Evolutionary conservation across 306 rosid genomes (phyloP).

Genomic region (Cucumis cinereus): DNA sequence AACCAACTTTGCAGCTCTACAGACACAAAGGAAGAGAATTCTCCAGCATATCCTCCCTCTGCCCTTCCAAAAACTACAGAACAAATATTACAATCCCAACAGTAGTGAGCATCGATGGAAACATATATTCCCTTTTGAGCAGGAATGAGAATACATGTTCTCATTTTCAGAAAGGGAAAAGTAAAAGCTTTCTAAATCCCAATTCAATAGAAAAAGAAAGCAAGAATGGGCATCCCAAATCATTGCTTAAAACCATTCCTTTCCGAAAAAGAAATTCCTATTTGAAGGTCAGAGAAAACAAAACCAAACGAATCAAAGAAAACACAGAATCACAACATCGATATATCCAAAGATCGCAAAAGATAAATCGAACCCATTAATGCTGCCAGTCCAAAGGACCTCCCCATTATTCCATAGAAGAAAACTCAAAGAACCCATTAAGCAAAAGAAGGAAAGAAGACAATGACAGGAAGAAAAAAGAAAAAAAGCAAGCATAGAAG

Average conservation of each 20-base stretch:
- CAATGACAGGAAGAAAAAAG: not conserved
- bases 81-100: not conserved
- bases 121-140: not conserved
- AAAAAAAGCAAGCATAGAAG: not conserved
- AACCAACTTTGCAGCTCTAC: not conserved
- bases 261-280: not conserved
- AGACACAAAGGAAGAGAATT: not conserved
- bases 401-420: not conserved
- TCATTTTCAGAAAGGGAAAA: not conserved
- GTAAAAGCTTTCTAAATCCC: not conserved
- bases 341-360: not conserved
- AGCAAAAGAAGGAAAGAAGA: not conserved
- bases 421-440: not conserved
- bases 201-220: not conserved
- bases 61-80: not conserved
- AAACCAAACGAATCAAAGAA: not conserved
- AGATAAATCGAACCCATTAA: not conserved
- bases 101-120: not conserved
- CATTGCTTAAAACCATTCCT: not conserved
- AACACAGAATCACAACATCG: not conserved
- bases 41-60: not conserved
- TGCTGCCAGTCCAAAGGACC: not conserved
- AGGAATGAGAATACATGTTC: not conserved
- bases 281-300: not conserved
- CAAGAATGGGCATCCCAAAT: not conserved